Base-by-base conservation (phyloP, 2,329 filamentous ascomycete species). In the Nothomitra cinnamomea region DNA sequence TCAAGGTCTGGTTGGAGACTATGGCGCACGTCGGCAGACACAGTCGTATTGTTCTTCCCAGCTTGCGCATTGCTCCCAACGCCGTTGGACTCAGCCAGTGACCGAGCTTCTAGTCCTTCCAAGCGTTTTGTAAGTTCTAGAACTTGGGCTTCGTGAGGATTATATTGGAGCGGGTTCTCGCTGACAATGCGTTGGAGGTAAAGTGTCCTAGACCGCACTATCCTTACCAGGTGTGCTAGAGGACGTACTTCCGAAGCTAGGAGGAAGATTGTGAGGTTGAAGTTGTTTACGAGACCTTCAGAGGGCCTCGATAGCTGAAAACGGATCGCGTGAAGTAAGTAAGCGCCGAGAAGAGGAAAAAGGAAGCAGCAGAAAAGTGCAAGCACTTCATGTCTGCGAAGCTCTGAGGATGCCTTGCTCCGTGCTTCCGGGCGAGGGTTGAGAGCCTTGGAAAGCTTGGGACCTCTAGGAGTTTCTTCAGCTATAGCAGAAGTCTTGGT, bases 211-310 rank as follows among this genome's bases (percentile, higher is more conserved):
- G 79, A 77, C 61, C 87, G 82, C 2, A 94, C 75, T 61, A 95
- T 77, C 63, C 82, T 86, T 57, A 95, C 78, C 24, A 94, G 69
- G 63, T 95, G 89, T 1, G 85, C 79, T 50, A 88, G 70, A 0
- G 90, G 90, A 2, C 86, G 82, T 25, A 95, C 72, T 67, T 96
- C 90, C 2, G 90, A 85, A 1, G 85, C 86, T 17, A 95, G 75
- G 2, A 95, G 72, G 66, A 95, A 96, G 52, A 96, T 86, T 12
- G 83, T 88, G 53, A 96, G 73, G 65, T 95, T 95, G 69, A 90
- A 94, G 66, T 95, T 86, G 3, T 87, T 94, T 5, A 96, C 83
- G 10, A 96, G 72, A 1, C 86, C 86, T 64, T 94, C 88, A 0
- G 87, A 88, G 0, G 85, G 86, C 1, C 85, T 76, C 22, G 85